Evolutionary conservation across 2,329 filamentous ascomycete genomes (phyloP).

Genomic region (Massarina eburnea): DNA sequence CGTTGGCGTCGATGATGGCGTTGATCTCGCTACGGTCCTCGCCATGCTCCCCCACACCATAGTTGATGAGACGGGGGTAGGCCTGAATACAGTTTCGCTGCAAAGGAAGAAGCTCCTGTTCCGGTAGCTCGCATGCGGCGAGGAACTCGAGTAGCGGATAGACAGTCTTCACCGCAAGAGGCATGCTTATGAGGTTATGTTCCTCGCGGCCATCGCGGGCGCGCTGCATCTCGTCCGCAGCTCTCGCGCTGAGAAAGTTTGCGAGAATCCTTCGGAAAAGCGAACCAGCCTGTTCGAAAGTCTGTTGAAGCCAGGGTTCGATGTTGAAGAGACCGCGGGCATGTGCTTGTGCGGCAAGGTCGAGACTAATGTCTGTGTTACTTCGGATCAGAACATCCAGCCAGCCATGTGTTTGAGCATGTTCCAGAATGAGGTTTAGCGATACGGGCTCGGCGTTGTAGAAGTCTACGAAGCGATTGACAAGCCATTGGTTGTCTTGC

Average conservation of each 20-base stretch:
- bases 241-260: constrained; percentile 83
- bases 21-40: constrained; percentile 57
- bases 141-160: constrained; percentile 77
- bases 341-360: constrained; percentile 83
- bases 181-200: constrained; percentile 66
- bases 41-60: constrained; percentile 68
- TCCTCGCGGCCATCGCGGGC: constrained; percentile 76
- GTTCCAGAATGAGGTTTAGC: constrained; percentile 72
- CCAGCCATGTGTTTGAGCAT: constrained; percentile 81
- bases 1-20: constrained; percentile 85
- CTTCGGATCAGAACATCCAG: constrained; percentile 77
- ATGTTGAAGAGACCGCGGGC: constrained; percentile 79
- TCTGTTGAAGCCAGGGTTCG: constrained; percentile 75
- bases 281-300: constrained; percentile 62
- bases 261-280: constrained; percentile 72
- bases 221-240: constrained; percentile 73
- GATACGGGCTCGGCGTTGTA: constrained; percentile 71
- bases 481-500: constrained; percentile 86
- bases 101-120: constrained; percentile 73
- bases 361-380: constrained; percentile 81
- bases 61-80: constrained; percentile 94
- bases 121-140: constrained; percentile 56
- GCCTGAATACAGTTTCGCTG: constrained; percentile 88
- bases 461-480: constrained; percentile 73
- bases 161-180: constrained; percentile 82